A percentile compares a stretch with the other conserved stretches of the same genome.
Conservation (phyloP, 1,284 basidiomycete genomes). For the Erythrobasidium hasegawianum region DNA sequence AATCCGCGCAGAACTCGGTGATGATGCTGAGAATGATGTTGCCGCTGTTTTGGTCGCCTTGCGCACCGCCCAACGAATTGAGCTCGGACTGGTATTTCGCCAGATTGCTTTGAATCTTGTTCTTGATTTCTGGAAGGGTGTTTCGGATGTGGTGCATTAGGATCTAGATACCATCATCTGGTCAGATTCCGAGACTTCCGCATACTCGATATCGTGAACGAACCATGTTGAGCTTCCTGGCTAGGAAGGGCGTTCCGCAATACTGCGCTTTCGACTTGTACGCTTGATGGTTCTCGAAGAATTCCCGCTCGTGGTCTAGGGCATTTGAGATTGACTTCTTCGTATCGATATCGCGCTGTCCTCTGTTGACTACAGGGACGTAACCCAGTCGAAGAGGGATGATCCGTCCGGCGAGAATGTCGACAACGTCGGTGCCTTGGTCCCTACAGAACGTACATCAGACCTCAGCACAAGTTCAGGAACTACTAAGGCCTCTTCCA, state of each 20-base stretch:
- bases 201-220: no score
- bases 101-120: slow-evolving; percentile 79
- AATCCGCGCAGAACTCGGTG: slow-evolving; percentile 94
- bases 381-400: slow-evolving; percentile 94
- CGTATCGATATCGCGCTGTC: slow-evolving; percentile 90
- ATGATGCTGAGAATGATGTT: slow-evolving; percentile 91
- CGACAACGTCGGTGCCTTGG: slow-evolving; percentile 92
- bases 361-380: slow-evolving; percentile 94
- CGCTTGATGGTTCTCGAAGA: slow-evolving; percentile 87
- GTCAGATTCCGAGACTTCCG: no score
- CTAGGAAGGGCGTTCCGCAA: slow-evolving; percentile 96
- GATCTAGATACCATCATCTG: no score
- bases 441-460: no score
- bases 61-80: slow-evolving; percentile 71
- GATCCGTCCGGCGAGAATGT: slow-evolving; percentile 91
- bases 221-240: slow-evolving; percentile 92
- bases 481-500: no score
- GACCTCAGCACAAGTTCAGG: no score
- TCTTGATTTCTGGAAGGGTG: slow-evolving; percentile 95
- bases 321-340: slow-evolving; percentile 79
- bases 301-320: slow-evolving; percentile 81
- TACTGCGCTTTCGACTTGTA: slow-evolving; percentile 92
- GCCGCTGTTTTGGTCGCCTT: slow-evolving; percentile 75
- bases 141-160: slow-evolving; percentile 97
- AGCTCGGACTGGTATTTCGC: slow-evolving; percentile 84